Conservation (phyloP, 441 rosid species). For the Kokia cookei region DNA sequence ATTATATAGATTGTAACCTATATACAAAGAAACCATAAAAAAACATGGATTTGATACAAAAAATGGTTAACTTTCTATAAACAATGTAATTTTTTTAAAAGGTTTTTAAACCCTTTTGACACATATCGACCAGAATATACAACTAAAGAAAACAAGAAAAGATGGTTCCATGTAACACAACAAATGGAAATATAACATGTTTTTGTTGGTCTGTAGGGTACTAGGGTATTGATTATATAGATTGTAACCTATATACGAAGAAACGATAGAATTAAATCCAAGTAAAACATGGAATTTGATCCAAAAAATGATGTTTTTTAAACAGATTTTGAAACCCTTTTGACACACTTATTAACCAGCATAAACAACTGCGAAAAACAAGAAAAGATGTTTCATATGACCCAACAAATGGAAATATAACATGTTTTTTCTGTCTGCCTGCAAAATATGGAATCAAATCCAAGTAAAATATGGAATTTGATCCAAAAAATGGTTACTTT, state of each 20-base stretch:
- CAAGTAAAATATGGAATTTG: neutral
- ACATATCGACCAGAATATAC: conserved; percentile 8
- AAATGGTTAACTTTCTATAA: neutral
- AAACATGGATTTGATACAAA: neutral
- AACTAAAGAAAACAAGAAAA: too few species aligned
- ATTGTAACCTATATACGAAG: too few species aligned
- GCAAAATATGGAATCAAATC: neutral
- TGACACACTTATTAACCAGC: conserved; percentile 12
- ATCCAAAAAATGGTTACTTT: neutral
- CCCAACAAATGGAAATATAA: too few species aligned
- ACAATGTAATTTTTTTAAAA: neutral
- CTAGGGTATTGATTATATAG: neutral
- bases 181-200: too few species aligned
- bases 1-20: too few species aligned
- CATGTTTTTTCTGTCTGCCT: neutral
- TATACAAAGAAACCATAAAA: too few species aligned
- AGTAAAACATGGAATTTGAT: neutral
- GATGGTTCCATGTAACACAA: too few species aligned
- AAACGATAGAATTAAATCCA: neutral
- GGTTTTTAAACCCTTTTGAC: neutral
- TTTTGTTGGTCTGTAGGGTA: neutral
- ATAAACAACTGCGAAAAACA: too few species aligned
- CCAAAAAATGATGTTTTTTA: neutral
- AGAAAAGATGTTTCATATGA: too few species aligned
- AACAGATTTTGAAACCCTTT: neutral